Evolutionary conservation across 768 basidiomycete genomes (phyloP).

Genomic region (Inosperma sp.): DNA sequence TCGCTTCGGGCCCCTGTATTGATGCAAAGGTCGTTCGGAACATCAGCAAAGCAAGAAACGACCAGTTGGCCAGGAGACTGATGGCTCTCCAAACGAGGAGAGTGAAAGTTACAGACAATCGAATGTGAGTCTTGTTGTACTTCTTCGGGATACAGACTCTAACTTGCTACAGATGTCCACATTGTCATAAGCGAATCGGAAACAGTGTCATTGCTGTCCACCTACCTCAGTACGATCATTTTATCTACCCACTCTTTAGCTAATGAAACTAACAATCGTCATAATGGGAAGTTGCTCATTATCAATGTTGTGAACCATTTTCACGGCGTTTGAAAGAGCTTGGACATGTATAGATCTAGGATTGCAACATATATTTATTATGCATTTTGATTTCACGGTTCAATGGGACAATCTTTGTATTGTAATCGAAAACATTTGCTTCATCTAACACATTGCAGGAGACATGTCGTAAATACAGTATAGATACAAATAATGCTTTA

Average conservation of each 20-base stretch:
- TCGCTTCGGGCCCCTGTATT: constrained; percentile 61
- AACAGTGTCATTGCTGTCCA: constrained; percentile 93
- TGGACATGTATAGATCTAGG: no score
- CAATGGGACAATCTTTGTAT: no score
- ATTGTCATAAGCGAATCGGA: constrained; percentile 92
- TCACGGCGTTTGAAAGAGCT: constrained; percentile 48
- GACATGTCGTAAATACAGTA: no score
- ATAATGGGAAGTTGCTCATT: constrained; percentile 78
- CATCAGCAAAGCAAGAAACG: constrained; percentile 69
- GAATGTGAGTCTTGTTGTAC: constrained; percentile 94
- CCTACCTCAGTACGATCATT: constrained; percentile 66
- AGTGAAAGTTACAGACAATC: constrained; percentile 86
- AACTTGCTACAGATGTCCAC: constrained; percentile 71
- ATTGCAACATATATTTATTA: no score
- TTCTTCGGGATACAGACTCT: no score
- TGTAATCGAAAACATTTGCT: no score
- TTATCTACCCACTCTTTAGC: not conserved
- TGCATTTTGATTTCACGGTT: no score
- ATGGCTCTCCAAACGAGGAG: constrained; percentile 74
- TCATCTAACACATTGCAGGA: no score
- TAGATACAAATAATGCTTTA: no score
- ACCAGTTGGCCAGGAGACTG: constrained; percentile 67
- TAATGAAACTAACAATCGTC: not conserved
- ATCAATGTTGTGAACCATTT: constrained; percentile 89
- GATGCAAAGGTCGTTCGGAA: constrained; percentile 66